Base-by-base conservation (phyloP, 345 rosid species). In the Sisymbrium altissimum region DNA sequence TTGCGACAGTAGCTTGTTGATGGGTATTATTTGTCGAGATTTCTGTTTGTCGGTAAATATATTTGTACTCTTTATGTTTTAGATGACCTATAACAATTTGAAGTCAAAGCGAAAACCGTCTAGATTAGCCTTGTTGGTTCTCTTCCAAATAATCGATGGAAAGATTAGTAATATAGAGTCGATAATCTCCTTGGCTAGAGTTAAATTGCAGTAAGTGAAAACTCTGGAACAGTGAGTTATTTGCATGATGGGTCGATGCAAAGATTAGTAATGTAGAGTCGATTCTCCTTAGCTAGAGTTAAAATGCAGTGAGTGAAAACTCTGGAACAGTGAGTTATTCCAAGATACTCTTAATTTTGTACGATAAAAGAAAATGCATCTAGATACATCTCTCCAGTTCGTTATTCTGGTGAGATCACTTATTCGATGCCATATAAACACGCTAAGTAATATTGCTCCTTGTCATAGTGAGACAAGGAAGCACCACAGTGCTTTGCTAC, bases 321-420 rank as follows among this genome's bases (percentile, higher is more conserved):
- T 74, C 66, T 81, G 75, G 48, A 35, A 74, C 73, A 74, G 33
- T 14, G 11, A 17, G 18, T 2, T 67, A 32, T 40, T 10, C 35
- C 12, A 15, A 19, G 19, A 14, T n/a, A 14, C 41, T 1, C 66
- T 53, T 57, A 33, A 53, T 46, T 78, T 48, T 32, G 21, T 25
- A 50, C 0, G 11, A 21, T 57, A 3, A 61, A 39, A 69, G n/a
- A 29, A 70, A 23, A 41, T 43, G 97, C 98, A 91, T 91, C 95
- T 70, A 9, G 97, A 87, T 91, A 88, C 97, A 79, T 80, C 93
- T 86, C 79, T 79, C 77, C 82, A 86, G 83, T 83, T 88, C 78
- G 62, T 84, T 61, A 75, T 88, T 86, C 88, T 88, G 76, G 80
- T 74, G 79, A 58, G 96, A 96, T 84, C 99, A 92, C 97, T 82